Base-by-base conservation (phyloP, 441 rosid genomes). In the Mallotus japonicus region DNA sequence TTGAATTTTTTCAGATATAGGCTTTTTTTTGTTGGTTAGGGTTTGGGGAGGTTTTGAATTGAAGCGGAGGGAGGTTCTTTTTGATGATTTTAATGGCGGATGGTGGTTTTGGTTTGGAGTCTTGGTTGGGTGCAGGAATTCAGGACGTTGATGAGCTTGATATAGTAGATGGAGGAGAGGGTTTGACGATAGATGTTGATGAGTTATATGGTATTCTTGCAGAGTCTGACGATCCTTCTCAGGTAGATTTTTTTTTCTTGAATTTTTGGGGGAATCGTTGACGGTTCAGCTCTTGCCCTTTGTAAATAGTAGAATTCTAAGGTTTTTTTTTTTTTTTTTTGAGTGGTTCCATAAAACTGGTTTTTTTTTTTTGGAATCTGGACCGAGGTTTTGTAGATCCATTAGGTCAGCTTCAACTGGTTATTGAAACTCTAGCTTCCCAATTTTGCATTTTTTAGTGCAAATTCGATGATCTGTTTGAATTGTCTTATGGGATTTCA, bases 141-240 rank as follows among this genome's bases (percentile, higher is more conserved):
- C 51, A 59, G 53, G 80, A 56, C 70, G 78, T 53, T 74, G 34
- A 71, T 40, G 62, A 57, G 51, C 79, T 67, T 51, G 86, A 66
- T 73, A 67, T 71, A n/a, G 72, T 56, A 9, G 88, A 70, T 16
- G 82, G 74, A 28, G 80, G 47, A n/a, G 89, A 84, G 2, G 83
- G 77, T 44, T 68, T 90, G 72, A 16, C 77, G 59, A 84, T 92
- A 17, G 96, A 86, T 68, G 24, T 84, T 60, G 93, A 84, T 0
- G 67, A 73, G 20, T 40, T 92, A 2, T 65, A 81, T 15, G 53
- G 71, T 67, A 85, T 89, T 78, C 78, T 89, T 4, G 87, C 83
- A 47, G 88, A 82, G 76, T 68, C 85, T 9, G 74, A 78, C 0
- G 81, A 66, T 81, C 83, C 80, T 55, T 73, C 76, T 62, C 84